These are phyloP conservation scores for Bryum argenteum DNA, from an alignment of 225 moss, liverwort and hornwort genomes.

Conservation along the genomic window DNA sequence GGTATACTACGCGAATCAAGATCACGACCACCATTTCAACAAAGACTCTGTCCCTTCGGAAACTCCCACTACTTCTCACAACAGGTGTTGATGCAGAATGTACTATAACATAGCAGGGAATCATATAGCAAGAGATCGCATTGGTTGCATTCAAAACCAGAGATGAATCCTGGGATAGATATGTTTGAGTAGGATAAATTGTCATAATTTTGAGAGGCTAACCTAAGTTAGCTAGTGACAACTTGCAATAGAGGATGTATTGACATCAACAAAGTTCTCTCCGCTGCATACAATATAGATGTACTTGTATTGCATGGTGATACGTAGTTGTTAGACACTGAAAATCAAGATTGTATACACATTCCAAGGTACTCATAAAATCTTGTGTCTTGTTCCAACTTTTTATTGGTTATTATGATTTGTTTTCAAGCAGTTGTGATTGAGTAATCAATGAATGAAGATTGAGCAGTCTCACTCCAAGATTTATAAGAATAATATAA, in stretches of 20 bases:
- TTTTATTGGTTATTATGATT: no score
- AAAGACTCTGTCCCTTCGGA: constrained; percentile 30
- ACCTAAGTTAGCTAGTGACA: not conserved
- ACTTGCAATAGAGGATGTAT: no score
- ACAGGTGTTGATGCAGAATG: constrained; percentile 2
- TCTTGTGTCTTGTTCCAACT: no score
- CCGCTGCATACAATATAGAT: not conserved
- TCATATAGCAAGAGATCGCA: not conserved
- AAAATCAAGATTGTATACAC: no score
- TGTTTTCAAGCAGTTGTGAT: no score
- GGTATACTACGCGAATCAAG: constrained; percentile 53
- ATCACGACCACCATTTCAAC: constrained; percentile 66
- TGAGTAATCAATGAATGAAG: no score
- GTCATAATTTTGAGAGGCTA: constrained; percentile 14
- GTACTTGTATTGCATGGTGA: not conserved
- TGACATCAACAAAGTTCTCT: no score
- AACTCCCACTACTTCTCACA: not conserved
- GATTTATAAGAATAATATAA: no score
- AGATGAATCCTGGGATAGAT: constrained; percentile 16
- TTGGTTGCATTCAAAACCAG: constrained; percentile 8
- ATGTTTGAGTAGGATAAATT: not conserved
- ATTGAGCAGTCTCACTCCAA: no score
- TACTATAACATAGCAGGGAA: constrained; percentile 31
- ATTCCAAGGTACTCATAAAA: no score
- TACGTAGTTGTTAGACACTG: no score